These are phyloP conservation scores for Viola odorata DNA, from an alignment of 345 rosid species.

Conservation along the genomic window DNA sequence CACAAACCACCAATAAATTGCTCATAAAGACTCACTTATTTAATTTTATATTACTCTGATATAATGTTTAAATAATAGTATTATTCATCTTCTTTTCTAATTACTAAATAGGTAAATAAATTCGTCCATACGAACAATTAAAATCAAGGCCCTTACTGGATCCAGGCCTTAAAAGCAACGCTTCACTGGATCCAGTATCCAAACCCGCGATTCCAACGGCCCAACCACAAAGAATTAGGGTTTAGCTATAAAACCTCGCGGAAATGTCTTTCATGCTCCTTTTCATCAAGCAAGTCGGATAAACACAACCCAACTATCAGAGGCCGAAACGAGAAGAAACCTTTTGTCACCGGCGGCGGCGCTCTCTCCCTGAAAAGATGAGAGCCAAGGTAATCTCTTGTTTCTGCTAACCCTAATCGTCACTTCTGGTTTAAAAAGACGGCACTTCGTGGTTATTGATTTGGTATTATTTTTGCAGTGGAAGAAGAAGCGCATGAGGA, in stretches of 20 bases:
- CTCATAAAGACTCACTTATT: too few relatives aligned
- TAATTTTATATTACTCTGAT: too few relatives aligned
- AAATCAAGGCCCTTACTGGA: too few relatives aligned
- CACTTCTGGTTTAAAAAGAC: neutral
- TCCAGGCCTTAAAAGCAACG: neutral
- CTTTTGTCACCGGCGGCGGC: neutral
- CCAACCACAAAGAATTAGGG: neutral
- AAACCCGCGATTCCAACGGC: neutral
- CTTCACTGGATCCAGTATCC: neutral
- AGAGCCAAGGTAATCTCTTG: neutral
- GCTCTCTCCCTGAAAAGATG: neutral
- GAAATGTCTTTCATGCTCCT: neutral
- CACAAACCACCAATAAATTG: too few relatives aligned
- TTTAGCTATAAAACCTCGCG: neutral
- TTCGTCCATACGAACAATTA: too few relatives aligned
- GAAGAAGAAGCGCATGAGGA: constrained; percentile 41
- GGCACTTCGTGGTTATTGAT: neutral
- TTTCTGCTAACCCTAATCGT: neutral
- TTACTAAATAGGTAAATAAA: too few relatives aligned
- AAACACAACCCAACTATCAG: neutral
- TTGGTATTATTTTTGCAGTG: constrained; percentile 15
- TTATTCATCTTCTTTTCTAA: too few relatives aligned
- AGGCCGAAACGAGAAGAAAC: neutral
- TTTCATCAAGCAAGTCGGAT: neutral
- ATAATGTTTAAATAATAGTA: too few relatives aligned